Base-by-base conservation (phyloP, 1,284 basidiomycete genomes). In the Moesziomyces parantarcticus region DNA sequence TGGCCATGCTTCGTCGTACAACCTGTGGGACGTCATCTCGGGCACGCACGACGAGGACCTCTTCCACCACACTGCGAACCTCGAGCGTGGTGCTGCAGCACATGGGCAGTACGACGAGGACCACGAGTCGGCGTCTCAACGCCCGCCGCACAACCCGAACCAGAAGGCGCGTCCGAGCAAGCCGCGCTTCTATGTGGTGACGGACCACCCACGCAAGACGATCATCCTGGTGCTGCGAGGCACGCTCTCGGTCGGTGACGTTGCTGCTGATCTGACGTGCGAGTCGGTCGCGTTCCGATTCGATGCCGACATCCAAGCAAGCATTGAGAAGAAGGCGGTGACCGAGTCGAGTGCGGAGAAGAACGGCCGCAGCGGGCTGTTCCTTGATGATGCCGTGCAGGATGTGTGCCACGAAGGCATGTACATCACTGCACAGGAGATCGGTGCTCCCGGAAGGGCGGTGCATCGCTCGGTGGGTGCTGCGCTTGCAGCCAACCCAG, bases 361-460 rank as follows among this genome's bases (percentile, higher is more conserved):
- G 11, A 1, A 11, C 4, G 36, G 36, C 7, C 14, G 36, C 5
- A 18, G 47, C 1, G 47, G 53, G 13, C 25, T 40, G 18, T 60
- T 52, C 8, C 42, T 48, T 0, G 54, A 58, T 10, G 58, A 55
- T 14, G 32, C 59, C 13, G 29, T 32, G 18, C 36, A 25, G 7
- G 56, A 71, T 13, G 20, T 76, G 2, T 67, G 65, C 13, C 78
- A 80, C 50, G 88, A 90, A 32, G 92, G 92, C 3, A 93, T 93
- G 88, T 85, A 90, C 59, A 88, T 88, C 62, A 91, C 93, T 87
- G 90, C 92, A 3, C 86, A 87, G 22, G 89, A 89, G 7, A 93
- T 93, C 90, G 92, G 92, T 2, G 88, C 87, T 5, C 86, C 87
- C 3, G 91, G 91, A 1, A 90, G 90, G 75, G 91, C 92, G 0